Evolutionary conservation across 2,329 filamentous ascomycete species (phyloP).

Genomic region (Cercospora sesami): DNA sequence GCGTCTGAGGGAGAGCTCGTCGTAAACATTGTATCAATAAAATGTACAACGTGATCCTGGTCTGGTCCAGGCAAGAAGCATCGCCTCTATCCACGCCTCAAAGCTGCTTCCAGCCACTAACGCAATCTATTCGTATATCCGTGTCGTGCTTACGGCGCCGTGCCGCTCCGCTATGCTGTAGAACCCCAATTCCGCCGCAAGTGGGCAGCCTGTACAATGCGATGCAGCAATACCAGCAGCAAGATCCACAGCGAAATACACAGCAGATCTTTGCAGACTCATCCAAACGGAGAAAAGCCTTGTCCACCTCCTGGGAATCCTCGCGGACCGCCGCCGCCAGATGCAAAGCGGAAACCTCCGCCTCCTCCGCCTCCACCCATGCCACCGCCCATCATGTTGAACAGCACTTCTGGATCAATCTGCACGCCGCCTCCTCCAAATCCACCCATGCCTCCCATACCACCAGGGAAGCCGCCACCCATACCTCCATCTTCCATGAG

Average conservation of each 20-base stretch:
- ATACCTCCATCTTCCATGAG: slow-evolving; percentile 62
- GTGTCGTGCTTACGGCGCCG: neutral
- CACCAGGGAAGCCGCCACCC: slow-evolving; percentile 49
- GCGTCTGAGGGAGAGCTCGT: neutral
- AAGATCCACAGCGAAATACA: neutral
- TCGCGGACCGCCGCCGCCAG: slow-evolving; percentile 23
- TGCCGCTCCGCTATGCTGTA: neutral
- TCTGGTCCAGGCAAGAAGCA: neutral
- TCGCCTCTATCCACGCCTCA: neutral
- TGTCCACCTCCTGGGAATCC: slow-evolving; percentile 19
- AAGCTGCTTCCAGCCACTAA: neutral
- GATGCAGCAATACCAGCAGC: neutral
- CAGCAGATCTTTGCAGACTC: neutral
- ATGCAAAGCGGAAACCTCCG: slow-evolving; percentile 38
- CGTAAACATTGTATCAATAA: neutral
- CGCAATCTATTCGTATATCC: neutral
- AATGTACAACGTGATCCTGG: neutral
- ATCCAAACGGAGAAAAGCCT: slow-evolving; percentile 26
- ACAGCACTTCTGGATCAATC: slow-evolving; percentile 75
- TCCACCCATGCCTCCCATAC: slow-evolving; percentile 42
- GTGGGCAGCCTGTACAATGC: neutral
- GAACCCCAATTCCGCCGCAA: neutral
- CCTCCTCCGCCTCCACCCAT: slow-evolving; percentile 49
- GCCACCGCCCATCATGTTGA: slow-evolving; percentile 77
- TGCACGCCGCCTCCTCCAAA: slow-evolving; percentile 44